Base-by-base conservation (phyloP, 768 basidiomycete genomes). In the Suillus placidus region DNA sequence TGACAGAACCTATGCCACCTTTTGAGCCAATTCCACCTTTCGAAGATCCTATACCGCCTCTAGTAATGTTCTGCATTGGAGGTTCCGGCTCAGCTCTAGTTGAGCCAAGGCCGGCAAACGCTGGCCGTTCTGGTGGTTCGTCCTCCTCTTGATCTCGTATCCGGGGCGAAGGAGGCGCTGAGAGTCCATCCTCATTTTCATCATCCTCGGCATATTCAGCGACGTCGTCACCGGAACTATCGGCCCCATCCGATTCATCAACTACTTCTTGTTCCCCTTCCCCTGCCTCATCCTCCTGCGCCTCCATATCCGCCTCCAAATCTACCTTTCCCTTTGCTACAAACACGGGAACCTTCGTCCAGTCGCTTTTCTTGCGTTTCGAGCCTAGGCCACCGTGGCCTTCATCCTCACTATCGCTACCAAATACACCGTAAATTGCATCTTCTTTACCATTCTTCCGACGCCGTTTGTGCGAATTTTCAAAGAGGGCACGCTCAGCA, bases 291-390 rank as follows among this genome's bases (percentile, higher is more conserved):
- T 74, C 73, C 47, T 66, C 68, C 49, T 82, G 77, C 68, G 84
- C 80, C 2, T 74, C 71, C 26, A 80, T 76, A 52, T 86, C 83
- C 70, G 81, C 82, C 54, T 77, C 75, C 37, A 76, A 66, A 34
- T 81, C 76, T 49, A 78, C 75, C 67, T 79, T 75, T 66, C 86
- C 83, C 20, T 87, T 82, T 1, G 87, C 83, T 14, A 92, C 86
- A 72, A 94, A 94, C 1, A 89, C 84, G 14, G 92, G 92, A 3
- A 89, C 88, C 79, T 88, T 91, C 32, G 90, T 84, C 87, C 91
- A 92, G 75, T 92, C 85, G 20, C 78, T 84, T 69, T 80, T 83
- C 73, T 81, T 84, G 62, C 73, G 69, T 61, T 68, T 77, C 51
- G 73, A 67, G 52, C 70, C 69, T 63, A 72, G 73, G 47, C 66